Evolutionary conservation across 192 early-diverging fungal species (phyloP).

Genomic region (Helicostylum pulchrum): DNA sequence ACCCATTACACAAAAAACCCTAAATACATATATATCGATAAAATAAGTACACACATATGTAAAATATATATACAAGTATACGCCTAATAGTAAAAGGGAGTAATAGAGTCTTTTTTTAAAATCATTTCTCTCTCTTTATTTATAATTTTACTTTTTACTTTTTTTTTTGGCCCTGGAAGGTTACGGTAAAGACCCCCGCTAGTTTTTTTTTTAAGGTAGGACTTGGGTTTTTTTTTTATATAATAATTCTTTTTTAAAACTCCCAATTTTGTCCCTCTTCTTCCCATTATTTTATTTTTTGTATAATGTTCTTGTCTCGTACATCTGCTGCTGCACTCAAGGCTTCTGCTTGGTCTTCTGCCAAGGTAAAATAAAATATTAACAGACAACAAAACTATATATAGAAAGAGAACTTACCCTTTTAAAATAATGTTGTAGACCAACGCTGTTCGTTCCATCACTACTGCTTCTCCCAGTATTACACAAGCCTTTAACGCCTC

Average conservation of each 20-base stretch:
- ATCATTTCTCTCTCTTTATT: too few species aligned
- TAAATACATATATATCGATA: too few species aligned
- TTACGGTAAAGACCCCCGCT: too few species aligned
- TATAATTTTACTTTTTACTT: too few species aligned
- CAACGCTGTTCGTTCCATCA: slow-evolving; percentile 27
- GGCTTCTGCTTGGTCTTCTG: slow-evolving; percentile 6
- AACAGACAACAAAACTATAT: neutral
- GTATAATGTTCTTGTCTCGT: slow-evolving; percentile 25
- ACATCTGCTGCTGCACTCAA: slow-evolving; percentile 24
- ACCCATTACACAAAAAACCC: too few species aligned
- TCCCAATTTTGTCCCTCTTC: slow-evolving; percentile 2
- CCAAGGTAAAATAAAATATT: slow-evolving; percentile 6
- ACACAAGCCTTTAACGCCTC: slow-evolving; percentile 47
- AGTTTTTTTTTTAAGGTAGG: too few species aligned
- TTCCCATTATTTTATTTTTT: neutral
- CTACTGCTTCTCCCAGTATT: slow-evolving; percentile 42
- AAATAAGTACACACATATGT: too few species aligned
- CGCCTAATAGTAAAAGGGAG: too few species aligned
- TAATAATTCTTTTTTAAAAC: neutral
- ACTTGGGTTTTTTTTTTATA: too few species aligned
- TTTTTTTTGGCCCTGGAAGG: too few species aligned
- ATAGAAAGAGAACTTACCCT: neutral
- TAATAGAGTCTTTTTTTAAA: too few species aligned
- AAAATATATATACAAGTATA: too few species aligned
- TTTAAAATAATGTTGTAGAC: slow-evolving; percentile 3